These are phyloP conservation scores for Stagonosporopsis rhizophila DNA, from an alignment of 2,329 filamentous ascomycete species.

Conservation along the genomic window DNA sequence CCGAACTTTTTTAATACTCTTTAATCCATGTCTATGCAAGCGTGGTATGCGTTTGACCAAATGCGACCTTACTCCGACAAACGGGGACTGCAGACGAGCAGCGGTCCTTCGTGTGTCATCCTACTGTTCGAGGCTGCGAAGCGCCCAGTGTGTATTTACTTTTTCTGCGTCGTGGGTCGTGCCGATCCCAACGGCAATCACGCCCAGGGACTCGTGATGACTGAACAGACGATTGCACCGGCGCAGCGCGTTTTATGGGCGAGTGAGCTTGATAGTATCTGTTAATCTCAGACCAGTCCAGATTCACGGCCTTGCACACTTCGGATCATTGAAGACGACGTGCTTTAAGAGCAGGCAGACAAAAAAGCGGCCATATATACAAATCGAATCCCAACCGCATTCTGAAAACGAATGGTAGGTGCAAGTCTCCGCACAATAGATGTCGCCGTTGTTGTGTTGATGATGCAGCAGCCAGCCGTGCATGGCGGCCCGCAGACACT, in stretches of 20 bases:
- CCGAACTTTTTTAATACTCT: background rate
- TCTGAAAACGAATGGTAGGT: background rate
- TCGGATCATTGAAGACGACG: too few relatives aligned
- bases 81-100: background rate
- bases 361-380: too few relatives aligned
- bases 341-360: too few relatives aligned
- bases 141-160: slow-evolving; percentile 1
- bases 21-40: background rate
- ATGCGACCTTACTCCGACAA: background rate
- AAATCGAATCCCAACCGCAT: background rate
- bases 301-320: background rate
- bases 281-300: background rate
- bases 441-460: background rate
- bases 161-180: slow-evolving; percentile 4
- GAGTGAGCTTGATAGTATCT: background rate
- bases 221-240: background rate
- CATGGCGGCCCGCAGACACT: background rate
- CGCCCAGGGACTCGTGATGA: background rate
- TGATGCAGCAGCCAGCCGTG: background rate
- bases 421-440: background rate
- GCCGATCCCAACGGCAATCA: background rate
- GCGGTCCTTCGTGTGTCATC: background rate
- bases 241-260: background rate
- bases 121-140: background rate
- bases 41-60: background rate